phyloP scores from a whole-genome alignment of 345 rosid species.

The Eutrema heterophyllum region DNA sequence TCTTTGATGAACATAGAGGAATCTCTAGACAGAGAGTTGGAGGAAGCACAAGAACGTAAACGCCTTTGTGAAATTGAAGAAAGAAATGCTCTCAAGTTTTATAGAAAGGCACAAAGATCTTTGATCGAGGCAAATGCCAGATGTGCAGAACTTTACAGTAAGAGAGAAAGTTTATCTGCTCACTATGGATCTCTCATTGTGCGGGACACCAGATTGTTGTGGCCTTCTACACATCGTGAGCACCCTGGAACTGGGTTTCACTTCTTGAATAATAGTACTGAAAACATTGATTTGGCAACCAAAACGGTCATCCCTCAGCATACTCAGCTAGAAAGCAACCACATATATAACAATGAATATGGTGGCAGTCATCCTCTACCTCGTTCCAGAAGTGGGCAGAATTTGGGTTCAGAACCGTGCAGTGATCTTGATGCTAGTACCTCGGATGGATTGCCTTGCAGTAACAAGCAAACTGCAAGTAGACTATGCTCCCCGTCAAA shows the following conservation, averaged over 20 bases:
- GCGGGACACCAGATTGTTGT: conserved; percentile 50
- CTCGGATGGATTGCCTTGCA: conserved; percentile 65
- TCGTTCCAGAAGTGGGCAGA: conserved; percentile 35
- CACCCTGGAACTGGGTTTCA: conserved; percentile 36
- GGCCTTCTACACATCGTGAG: conserved; percentile 47
- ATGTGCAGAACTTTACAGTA: conserved; percentile 65
- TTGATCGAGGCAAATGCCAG: conserved; percentile 83
- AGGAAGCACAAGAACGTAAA: conserved; percentile 69
- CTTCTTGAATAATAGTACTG: conserved; percentile 30
- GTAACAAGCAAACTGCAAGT: conserved; percentile 40
- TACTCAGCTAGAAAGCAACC: conserved; percentile 23
- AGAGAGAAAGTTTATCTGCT: conserved; percentile 72
- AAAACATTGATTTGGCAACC: conserved; percentile 42
- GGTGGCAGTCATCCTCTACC: conserved; percentile 24
- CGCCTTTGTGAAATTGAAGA: conserved; percentile 86
- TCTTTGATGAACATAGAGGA: conserved; percentile 71
- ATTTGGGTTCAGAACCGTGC: conserved; percentile 63
- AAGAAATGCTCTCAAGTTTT: conserved; percentile 83
- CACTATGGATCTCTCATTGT: conserved; percentile 58
- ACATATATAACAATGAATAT: conserved; percentile 12
- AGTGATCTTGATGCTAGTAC: conserved; percentile 90
- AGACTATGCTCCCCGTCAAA: conserved; percentile 49
- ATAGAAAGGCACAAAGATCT: conserved; percentile 82
- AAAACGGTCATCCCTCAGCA: conserved; percentile 40
- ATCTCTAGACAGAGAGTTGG: conserved; percentile 78